Conservation (phyloP, 495 filamentous ascomycete species). For the Lindgomyces ingoldianus region DNA sequence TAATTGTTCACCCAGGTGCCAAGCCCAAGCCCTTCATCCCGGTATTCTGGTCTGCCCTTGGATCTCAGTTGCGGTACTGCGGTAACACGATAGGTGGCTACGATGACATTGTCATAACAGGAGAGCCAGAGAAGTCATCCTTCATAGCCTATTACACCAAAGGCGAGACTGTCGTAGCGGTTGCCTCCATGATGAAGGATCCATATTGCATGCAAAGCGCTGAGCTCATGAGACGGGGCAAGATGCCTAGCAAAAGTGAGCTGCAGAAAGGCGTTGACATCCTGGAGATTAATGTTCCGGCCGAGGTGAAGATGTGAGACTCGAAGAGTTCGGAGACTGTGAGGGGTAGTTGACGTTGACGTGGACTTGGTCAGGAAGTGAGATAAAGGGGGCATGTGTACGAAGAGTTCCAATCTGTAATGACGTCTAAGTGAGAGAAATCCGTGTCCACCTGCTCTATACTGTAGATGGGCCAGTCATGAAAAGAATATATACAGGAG, state of each 20-base stretch:
- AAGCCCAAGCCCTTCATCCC: slow-evolving; percentile 77
- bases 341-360: no score
- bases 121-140: slow-evolving; percentile 75
- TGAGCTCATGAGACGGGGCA: slow-evolving; percentile 80
- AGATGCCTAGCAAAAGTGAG: slow-evolving; percentile 81
- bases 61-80: slow-evolving; percentile 85
- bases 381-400: neutral
- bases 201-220: slow-evolving; percentile 79
- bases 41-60: slow-evolving; percentile 94
- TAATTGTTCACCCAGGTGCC: slow-evolving; percentile 65
- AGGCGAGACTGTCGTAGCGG: slow-evolving; percentile 86
- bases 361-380: no score
- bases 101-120: slow-evolving; percentile 79
- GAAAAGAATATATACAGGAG: no score
- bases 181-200: slow-evolving; percentile 88
- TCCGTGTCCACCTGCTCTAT: no score
- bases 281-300: slow-evolving; percentile 58
- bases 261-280: slow-evolving; percentile 74
- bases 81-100: slow-evolving; percentile 78
- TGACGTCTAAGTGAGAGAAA: no score
- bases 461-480: no score
- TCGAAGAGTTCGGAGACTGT: no score
- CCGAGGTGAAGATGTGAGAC: slow-evolving; percentile 53
- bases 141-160: slow-evolving; percentile 88
- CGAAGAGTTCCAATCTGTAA: no score